Conservation (phyloP, 129 eudicot genomes). For the Tanacetum coccineum region DNA sequence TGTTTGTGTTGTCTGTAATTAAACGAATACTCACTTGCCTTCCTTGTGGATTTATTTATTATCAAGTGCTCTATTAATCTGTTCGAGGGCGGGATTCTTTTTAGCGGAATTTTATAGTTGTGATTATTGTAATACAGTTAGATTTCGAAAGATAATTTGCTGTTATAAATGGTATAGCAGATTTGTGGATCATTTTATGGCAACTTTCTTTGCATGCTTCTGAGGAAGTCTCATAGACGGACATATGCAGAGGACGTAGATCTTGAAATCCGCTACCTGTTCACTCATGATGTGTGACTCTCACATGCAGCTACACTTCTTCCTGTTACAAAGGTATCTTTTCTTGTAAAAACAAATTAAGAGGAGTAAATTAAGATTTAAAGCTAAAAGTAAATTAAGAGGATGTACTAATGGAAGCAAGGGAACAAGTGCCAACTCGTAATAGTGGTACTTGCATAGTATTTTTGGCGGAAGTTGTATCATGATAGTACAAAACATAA, state of each 20-base stretch:
- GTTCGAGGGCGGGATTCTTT: too few relatives aligned
- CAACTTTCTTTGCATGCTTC: slow-evolving; percentile 98
- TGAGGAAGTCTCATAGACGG: slow-evolving; percentile 98
- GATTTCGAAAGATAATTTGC: slow-evolving; percentile 11
- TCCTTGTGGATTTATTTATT: too few relatives aligned
- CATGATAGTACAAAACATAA: background rate
- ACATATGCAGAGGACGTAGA: slow-evolving; percentile 93
- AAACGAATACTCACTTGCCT: too few relatives aligned
- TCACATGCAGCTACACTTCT: slow-evolving; percentile 96
- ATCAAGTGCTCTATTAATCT: too few relatives aligned
- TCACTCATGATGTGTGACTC: slow-evolving; percentile 92
- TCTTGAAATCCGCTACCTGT: slow-evolving; percentile 88
- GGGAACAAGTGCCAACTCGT: background rate
- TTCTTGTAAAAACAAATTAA: background rate
- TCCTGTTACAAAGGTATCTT: slow-evolving; percentile 88
- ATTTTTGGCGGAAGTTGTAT: background rate
- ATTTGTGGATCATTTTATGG: slow-evolving; percentile 97
- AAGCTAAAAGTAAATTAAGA: background rate
- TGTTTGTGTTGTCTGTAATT: too few relatives aligned
- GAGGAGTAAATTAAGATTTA: background rate
- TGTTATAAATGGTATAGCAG: slow-evolving; percentile 49
- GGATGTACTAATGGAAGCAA: background rate
- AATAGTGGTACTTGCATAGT: slow-evolving; percentile 9
- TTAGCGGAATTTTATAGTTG: too few relatives aligned
- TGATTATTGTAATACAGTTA: background rate